Conservation (phyloP, 2,329 filamentous ascomycete species). For the Colletotrichum liaoningense region DNA sequence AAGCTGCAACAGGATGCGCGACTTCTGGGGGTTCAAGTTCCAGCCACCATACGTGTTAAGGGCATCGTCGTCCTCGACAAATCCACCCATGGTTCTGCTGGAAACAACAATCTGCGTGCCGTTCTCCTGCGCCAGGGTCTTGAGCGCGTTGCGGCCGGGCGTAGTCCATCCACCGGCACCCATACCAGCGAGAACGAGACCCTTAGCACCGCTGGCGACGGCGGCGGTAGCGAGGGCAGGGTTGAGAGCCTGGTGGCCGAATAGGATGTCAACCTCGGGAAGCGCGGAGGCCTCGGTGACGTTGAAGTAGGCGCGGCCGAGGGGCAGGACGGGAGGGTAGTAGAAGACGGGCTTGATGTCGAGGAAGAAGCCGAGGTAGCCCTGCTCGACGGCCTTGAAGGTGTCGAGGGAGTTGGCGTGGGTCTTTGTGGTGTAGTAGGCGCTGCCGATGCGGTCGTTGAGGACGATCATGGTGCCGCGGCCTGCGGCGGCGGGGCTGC, state of each 20-base stretch:
- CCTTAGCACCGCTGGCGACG: slow-evolving; percentile 61
- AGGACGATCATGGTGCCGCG: slow-evolving; percentile 70
- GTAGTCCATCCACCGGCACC: slow-evolving; percentile 63
- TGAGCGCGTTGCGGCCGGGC: slow-evolving; percentile 51
- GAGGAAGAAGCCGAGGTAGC: slow-evolving; percentile 68
- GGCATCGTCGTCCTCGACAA: slow-evolving; percentile 53
- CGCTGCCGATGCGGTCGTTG: slow-evolving; percentile 60
- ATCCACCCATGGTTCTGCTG: slow-evolving; percentile 62
- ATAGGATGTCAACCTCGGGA: slow-evolving; percentile 67
- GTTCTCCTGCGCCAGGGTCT: slow-evolving; percentile 56
- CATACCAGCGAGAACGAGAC: slow-evolving; percentile 66
- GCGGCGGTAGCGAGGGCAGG: slow-evolving; percentile 59
- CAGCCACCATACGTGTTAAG: slow-evolving; percentile 60
- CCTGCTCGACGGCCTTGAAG: slow-evolving; percentile 68
- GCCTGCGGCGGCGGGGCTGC: slow-evolving; percentile 53
- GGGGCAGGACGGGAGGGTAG: slow-evolving; percentile 62
- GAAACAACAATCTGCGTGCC: slow-evolving; percentile 63
- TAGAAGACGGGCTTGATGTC: slow-evolving; percentile 70
- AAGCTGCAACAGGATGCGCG: slow-evolving; percentile 62
- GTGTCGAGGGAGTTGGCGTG: slow-evolving; percentile 73
- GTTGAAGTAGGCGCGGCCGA: slow-evolving; percentile 57
- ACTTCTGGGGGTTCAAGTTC: slow-evolving; percentile 64
- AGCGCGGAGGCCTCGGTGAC: slow-evolving; percentile 50
- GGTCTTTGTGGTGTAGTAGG: slow-evolving; percentile 70
- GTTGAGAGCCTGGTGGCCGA: slow-evolving; percentile 65